Evolutionary conservation across 495 filamentous ascomycete genomes (phyloP), one percentile per base, ranked within the genome.

Genomic region (Xylaria nigripes): DNA sequence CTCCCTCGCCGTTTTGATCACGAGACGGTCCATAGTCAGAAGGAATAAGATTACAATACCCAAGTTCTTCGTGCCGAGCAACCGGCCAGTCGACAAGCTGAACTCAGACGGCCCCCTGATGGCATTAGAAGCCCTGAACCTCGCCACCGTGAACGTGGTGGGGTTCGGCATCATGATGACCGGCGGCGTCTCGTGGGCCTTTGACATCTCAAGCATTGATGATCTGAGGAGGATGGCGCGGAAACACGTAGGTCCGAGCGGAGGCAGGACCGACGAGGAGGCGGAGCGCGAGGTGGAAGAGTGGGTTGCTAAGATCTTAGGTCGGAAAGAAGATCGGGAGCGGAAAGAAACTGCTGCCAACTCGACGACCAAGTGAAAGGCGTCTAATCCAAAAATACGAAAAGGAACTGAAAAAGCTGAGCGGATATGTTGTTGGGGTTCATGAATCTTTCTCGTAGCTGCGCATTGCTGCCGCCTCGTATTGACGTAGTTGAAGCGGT

Each of bases 81-180:
- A 79, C 57, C 65, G 65, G 50, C 46, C 59, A 6, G 54, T 50
- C 27, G 41, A 10, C 21, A 67, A 57, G 36, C 48, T 59, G 7
- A 18, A 38, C 25, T 60, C 61, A 59, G 56, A 62, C 61, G 61
- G 45, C 59, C 57, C 60, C 23, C 56, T 80, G 25, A 81, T 91
- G 19, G 90, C 90, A 0, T 64, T 89, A 41, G 83, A 92, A 66
- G 90, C 90, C 5, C 71, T 96, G 10, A 84, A 81, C 47, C 67
- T 95, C n/a, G 90, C 90, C 0, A 93, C 89, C 0, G 72, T 95
- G 52, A 92, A 93, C 59, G 84, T 89, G 3, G 22, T 84, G 22
- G 84, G 81, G 51, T 78, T 89, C 38, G 77, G 72, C 10, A 83
- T 93, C 68, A 82, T 88, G 79, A 62, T 69, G 13, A 72, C 72